Evolutionary conservation across 2,329 filamentous ascomycete species (phyloP).

Genomic region (Colletotrichum horii): DNA sequence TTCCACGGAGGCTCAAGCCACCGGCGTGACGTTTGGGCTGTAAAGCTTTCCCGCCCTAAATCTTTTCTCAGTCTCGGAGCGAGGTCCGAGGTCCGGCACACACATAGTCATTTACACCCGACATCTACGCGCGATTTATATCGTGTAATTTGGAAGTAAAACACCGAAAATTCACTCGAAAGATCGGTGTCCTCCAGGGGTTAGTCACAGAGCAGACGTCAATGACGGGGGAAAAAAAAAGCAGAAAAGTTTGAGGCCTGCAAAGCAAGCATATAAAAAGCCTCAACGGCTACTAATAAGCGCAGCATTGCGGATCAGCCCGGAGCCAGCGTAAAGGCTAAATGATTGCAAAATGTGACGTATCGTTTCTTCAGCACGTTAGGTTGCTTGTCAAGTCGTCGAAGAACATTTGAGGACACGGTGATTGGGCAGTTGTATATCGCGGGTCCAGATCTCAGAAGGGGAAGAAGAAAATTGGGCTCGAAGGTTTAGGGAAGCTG

Average conservation of each 20-base stretch:
- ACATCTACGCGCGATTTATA: neutral
- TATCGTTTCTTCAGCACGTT: neutral
- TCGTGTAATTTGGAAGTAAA: neutral
- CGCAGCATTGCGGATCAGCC: neutral
- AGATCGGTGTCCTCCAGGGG: neutral
- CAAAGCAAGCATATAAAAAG: neutral
- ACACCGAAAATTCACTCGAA: neutral
- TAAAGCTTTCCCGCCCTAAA: neutral
- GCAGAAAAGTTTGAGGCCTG: neutral
- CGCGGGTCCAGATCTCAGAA: neutral
- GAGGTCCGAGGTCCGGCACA: neutral
- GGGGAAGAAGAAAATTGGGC: neutral
- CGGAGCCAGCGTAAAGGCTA: neutral
- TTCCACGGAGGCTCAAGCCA: neutral
- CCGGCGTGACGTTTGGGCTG: neutral
- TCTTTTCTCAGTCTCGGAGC: neutral
- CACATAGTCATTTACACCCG: neutral
- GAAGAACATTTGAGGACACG: neutral
- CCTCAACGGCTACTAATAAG: neutral
- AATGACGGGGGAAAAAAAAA: neutral
- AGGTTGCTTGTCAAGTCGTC: neutral
- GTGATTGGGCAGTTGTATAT: neutral
- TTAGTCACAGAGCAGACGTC: rapidly evolving
- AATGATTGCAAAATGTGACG: neutral
- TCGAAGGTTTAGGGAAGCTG: neutral